Evolutionary conservation across 257 asterid genomes (phyloP).

Genomic region (Lycium barbarum): DNA sequence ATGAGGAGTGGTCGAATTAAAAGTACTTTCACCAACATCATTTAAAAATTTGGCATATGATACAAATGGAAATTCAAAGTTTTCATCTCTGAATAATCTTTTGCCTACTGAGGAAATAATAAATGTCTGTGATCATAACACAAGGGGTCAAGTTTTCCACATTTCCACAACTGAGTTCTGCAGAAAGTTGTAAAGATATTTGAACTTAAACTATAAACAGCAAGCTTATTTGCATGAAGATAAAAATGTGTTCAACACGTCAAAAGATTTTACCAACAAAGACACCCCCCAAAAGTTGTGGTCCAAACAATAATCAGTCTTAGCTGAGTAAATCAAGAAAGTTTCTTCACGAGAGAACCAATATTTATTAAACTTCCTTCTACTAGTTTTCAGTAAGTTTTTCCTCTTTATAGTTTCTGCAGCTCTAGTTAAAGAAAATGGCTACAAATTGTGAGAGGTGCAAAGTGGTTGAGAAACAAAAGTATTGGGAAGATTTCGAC

Average conservation of each 20-base stretch:
- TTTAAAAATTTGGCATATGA: background rate
- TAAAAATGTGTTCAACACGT: background rate
- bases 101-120: background rate
- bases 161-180: no score
- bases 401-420: no score
- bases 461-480: background rate
- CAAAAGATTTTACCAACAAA: background rate
- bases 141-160: no score
- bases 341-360: background rate
- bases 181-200: no score
- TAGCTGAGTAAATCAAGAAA: background rate
- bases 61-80: background rate
- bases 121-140: no score
- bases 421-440: background rate
- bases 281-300: background rate
- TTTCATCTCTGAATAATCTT: slow-evolving; percentile 20
- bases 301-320: background rate
- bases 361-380: background rate
- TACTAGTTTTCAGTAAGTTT: no score
- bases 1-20: background rate
- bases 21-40: background rate
- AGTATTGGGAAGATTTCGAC: slow-evolving; percentile 14
- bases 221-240: background rate
- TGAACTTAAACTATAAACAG: background rate
- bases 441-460: slow-evolving; percentile 9